Base-by-base conservation (phyloP, 371 early-diverging fungal species). In the Mortierella sp. region DNA sequence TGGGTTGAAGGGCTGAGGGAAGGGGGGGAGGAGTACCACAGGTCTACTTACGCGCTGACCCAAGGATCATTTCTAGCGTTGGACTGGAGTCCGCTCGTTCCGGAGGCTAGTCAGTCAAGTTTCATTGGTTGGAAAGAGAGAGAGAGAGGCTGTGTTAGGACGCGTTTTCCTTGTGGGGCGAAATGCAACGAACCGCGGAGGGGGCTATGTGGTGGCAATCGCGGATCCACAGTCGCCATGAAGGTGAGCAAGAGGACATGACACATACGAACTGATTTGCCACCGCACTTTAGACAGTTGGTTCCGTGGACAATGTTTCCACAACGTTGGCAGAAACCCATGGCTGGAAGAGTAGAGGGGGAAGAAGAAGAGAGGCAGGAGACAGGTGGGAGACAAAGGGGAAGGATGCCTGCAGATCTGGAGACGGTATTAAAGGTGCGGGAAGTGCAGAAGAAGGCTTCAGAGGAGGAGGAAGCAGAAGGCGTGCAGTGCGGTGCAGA, bases 241-340 rank as follows among this genome's bases (percentile, higher is more conserved):
- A 46, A 17, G 17, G 16, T 22, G 8, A 3, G n/a, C 21, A 48
- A 16, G 41, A 55, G 31, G 25, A 48, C 22, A n/a, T 31, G 13
- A 29, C n/a, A 78, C 78, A 56, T 81, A 87, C 87, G 81, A 41
- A 88, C 86, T 50, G 85, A 73, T 37, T 83, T 74, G 29, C 88
- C 88, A 44, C 88, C 86, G 62, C 88, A 88, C 74, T 81, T 82
- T 39, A 80, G 60, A 57, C 88, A 88, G 69, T 84, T 88, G 61
- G 83, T 81, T 22, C 68, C 78, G 28, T 73, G 47, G 24, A 81
- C 71, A 45, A 88, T 82, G 47, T 88, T 85, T 41, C 88, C 88
- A 60, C 88, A 88, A 28, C 85, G 85, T 66, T 82, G 82, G 70
- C 88, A 88, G 64, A 83, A 88, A 22, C 85, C 82, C 88, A 88